These are phyloP conservation scores for Citrus maxima DNA, from an alignment of 345 rosid genomes.

Conservation along the genomic window DNA sequence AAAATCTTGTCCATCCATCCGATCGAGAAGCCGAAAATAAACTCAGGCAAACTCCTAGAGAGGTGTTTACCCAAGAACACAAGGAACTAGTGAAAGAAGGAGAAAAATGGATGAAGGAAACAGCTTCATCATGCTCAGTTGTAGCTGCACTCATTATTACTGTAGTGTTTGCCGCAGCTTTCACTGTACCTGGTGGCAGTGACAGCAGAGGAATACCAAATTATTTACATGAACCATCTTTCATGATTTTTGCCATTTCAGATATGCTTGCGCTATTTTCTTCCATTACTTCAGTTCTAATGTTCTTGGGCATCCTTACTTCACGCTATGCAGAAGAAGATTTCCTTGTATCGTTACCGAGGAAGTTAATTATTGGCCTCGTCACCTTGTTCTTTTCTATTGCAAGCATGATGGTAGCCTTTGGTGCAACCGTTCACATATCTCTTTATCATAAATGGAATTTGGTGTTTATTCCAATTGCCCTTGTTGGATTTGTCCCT, in stretches of 20 bases:
- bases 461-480: conserved; percentile 3
- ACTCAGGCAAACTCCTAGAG: background rate
- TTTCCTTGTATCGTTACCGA: background rate
- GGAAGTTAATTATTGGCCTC: background rate
- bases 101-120: background rate
- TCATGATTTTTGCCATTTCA: background rate
- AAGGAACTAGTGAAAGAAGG: background rate
- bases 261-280: background rate
- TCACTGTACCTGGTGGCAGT: background rate
- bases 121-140: background rate
- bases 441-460: background rate
- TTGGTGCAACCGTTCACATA: conserved; percentile 6
- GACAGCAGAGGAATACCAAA: background rate
- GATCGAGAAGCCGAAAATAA: background rate
- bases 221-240: background rate
- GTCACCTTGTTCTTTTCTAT: background rate
- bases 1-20: background rate
- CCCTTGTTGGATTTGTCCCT: background rate
- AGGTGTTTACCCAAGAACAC: background rate
- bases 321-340: background rate
- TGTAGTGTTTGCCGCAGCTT: background rate
- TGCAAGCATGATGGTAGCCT: conserved; percentile 8
- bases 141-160: background rate
- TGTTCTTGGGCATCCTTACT: conserved; percentile 9
- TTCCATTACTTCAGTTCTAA: background rate